Conservation (phyloP, 2,329 filamentous ascomycete species). For the Diaporthe sp. region DNA sequence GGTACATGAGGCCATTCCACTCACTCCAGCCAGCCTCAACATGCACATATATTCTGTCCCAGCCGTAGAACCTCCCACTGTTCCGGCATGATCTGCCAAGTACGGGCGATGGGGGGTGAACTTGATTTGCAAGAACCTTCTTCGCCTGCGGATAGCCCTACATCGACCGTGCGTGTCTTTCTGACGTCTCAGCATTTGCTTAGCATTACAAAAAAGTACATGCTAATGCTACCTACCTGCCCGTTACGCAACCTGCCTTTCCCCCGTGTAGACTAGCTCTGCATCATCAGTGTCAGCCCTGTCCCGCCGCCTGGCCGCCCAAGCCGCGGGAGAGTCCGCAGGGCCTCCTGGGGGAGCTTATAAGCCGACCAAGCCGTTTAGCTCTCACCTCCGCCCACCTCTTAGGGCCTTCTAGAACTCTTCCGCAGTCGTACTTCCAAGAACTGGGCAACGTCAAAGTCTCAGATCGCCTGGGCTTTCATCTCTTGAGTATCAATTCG, state of each 20-base stretch:
- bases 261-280: constrained; percentile 21
- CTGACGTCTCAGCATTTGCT: constrained; percentile 29
- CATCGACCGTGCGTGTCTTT: constrained; percentile 9
- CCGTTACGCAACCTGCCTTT: constrained; percentile 9
- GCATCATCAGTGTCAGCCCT: constrained; percentile 17
- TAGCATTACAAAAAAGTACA: constrained; percentile 5
- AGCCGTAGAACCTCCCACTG: no score
- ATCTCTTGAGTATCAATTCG: background rate
- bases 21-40: constrained; percentile 16
- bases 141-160: constrained; percentile 14
- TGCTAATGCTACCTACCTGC: background rate
- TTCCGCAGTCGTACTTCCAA: background rate
- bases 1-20: background rate
- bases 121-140: constrained; percentile 1
- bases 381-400: background rate
- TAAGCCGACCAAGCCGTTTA: constrained; percentile 29
- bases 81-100: constrained; percentile 11
- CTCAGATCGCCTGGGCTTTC: background rate
- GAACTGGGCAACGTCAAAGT: background rate
- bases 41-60: no score
- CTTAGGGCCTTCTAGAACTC: constrained; percentile 26
- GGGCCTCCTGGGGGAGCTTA: background rate
- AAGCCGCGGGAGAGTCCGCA: background rate
- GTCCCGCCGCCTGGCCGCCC: background rate
- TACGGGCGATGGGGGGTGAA: background rate